phyloP scores from a whole-genome alignment of 2,329 filamentous ascomycete species.

The Nemania diffusa region DNA sequence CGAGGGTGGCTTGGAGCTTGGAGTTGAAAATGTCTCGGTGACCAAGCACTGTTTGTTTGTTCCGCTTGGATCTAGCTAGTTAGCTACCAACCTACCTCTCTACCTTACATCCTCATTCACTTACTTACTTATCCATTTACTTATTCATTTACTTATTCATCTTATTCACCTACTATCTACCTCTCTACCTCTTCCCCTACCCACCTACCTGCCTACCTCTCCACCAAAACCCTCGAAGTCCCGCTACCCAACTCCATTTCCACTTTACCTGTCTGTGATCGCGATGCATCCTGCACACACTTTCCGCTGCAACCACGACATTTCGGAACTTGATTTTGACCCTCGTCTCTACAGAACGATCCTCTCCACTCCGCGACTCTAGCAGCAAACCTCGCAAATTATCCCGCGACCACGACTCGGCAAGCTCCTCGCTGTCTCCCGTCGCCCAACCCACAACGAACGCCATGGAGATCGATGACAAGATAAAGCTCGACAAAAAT shows the following conservation, averaged over 20 bases:
- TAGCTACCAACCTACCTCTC: background rate
- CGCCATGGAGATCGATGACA: constrained; percentile 69
- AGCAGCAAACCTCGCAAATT: constrained; percentile 60
- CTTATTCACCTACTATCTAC: background rate
- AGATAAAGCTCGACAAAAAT: constrained; percentile 56
- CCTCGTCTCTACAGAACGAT: constrained; percentile 57
- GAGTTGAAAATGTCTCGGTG: constrained; percentile 17
- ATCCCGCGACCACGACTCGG: constrained; percentile 64
- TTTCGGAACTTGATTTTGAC: constrained; percentile 8
- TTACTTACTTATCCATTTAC: too few relatives aligned
- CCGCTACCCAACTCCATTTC: background rate
- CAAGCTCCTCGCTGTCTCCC: constrained; percentile 70
- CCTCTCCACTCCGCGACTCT: constrained; percentile 63
- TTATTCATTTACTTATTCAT: too few relatives aligned
- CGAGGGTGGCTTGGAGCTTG: background rate
- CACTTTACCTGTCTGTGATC: background rate
- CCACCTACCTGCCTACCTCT: background rate
- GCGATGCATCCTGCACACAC: constrained; percentile 1
- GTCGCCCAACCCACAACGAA: constrained; percentile 62
- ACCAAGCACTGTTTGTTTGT: background rate
- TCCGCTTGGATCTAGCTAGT: background rate
- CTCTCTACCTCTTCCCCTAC: too few relatives aligned
- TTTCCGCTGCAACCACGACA: constrained; percentile 6
- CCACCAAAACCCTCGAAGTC: background rate
- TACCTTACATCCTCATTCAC: too few relatives aligned